Conservation (phyloP, 305 asterid species). For the Solanum chacoense region DNA sequence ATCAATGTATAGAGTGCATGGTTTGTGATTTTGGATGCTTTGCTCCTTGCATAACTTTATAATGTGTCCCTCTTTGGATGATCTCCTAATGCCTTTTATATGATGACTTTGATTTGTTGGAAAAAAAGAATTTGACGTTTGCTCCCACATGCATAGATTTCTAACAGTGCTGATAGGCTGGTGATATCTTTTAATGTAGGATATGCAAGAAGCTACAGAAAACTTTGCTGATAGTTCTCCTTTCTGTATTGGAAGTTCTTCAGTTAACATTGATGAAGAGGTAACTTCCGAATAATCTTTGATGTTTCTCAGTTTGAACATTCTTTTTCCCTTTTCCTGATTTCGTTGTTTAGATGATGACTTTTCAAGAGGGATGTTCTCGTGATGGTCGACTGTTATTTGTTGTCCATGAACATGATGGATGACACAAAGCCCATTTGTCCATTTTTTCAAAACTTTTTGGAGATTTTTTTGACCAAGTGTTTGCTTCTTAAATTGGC, state of each 20-base stretch:
- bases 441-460: not conserved
- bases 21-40: not conserved
- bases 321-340: not conserved
- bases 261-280: slow-evolving; percentile 28
- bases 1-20: not conserved
- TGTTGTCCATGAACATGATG: not conserved
- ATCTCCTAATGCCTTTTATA: not conserved
- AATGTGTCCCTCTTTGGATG: not conserved
- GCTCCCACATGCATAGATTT: not conserved
- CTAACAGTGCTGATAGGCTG: not conserved
- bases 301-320: not conserved
- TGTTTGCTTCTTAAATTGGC: not conserved
- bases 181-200: slow-evolving; percentile 14
- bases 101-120: not conserved
- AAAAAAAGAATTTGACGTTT: not conserved
- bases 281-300: slow-evolving; percentile 5
- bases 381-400: not conserved
- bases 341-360: not conserved
- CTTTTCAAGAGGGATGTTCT: not conserved
- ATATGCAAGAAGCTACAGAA: slow-evolving; percentile 22
- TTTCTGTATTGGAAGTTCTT: slow-evolving; percentile 16
- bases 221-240: slow-evolving; percentile 22
- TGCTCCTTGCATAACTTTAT: not conserved
- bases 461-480: not conserved
- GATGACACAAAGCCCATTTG: not conserved